Percentiles rank a stretch among this genome's conserved stretches.
These are phyloP conservation scores for Calonectria leucothoes DNA, from an alignment of 2,329 filamentous ascomycete genomes.

Conservation along the genomic window DNA sequence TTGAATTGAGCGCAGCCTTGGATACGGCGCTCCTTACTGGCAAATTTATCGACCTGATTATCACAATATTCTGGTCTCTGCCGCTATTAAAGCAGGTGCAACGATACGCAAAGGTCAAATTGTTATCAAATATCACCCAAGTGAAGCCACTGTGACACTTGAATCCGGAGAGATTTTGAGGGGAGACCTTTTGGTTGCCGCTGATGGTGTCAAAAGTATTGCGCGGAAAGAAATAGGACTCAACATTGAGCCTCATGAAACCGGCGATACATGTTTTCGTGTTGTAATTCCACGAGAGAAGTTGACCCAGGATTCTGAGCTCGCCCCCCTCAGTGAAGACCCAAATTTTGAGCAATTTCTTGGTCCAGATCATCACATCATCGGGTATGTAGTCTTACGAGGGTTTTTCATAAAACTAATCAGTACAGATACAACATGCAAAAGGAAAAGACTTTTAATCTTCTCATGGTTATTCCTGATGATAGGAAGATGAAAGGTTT, in stretches of 20 bases:
- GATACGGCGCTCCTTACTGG: constrained; percentile 17
- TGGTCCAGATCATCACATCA: constrained; percentile 24
- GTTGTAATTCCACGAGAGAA: constrained; percentile 15
- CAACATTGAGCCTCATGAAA: constrained; percentile 19
- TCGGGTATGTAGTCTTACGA: background rate
- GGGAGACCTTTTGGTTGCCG: constrained; percentile 8
- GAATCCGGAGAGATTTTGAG: constrained; percentile 12
- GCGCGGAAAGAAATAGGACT: background rate
- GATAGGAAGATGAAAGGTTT: constrained; percentile 19
- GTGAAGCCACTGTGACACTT: background rate
- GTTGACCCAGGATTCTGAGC: constrained; percentile 11
- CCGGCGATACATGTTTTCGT: constrained; percentile 18
- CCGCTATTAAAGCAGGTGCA: constrained; percentile 4
- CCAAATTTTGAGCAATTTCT: constrained; percentile 15
- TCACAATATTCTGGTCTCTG: constrained; percentile 5
- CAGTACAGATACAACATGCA: constrained; percentile 14
- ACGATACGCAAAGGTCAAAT: constrained; percentile 9
- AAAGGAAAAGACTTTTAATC: constrained; percentile 18
- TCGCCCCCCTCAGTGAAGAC: constrained; percentile 6
- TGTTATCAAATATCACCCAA: background rate
- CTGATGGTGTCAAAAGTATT: constrained; percentile 23
- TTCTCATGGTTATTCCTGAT: constrained; percentile 17
- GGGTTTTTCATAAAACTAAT: background rate
- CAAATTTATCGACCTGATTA: constrained; percentile 19
- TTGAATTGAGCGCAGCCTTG: too few relatives aligned